Percentiles rank a stretch among this genome's conserved stretches.
Evolutionary conservation across 257 asterid genomes (phyloP).

Genomic region (Asclepias syriaca): DNA sequence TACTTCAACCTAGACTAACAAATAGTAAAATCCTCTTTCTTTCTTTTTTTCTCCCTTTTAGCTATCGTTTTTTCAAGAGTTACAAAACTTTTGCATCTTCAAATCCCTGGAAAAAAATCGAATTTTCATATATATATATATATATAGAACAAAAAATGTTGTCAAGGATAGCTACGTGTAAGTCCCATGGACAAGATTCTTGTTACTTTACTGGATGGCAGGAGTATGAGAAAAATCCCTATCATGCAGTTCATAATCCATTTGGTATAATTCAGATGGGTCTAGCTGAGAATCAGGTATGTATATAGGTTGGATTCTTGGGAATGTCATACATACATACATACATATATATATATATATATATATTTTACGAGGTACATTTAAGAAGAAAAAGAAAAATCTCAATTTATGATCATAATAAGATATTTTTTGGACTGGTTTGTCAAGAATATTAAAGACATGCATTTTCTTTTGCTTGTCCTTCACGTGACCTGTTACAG

Average conservation of each 20-base stretch:
- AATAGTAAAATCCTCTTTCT: neutral
- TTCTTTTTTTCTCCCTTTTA: no score
- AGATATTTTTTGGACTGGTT: neutral
- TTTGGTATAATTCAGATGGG: conserved; percentile 43
- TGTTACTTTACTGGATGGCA: conserved; percentile 34
- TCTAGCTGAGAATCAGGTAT: conserved; percentile 34
- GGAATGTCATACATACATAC: neutral
- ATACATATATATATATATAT: no score
- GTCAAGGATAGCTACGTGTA: conserved; percentile 36
- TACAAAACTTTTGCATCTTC: neutral
- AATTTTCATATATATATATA: no score
- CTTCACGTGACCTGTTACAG: conserved; percentile 19
- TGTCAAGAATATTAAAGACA: neutral
- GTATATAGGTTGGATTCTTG: no score
- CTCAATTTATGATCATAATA: neutral
- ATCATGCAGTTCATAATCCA: conserved; percentile 25
- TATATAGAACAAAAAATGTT: conserved; percentile 16
- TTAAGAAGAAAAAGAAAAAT: no score
- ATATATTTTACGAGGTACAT: no score
- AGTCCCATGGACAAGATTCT: conserved; percentile 34
- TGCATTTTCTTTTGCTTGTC: neutral
- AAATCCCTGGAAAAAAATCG: neutral
- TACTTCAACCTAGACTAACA: conserved; percentile 9
- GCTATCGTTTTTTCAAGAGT: no score
- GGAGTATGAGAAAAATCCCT: conserved; percentile 34